A percentile compares a stretch with the other conserved stretches of the same genome.
Evolutionary conservation across 73 alveolate genomes (phyloP).

Genomic region (Stentor coeruleus): DNA sequence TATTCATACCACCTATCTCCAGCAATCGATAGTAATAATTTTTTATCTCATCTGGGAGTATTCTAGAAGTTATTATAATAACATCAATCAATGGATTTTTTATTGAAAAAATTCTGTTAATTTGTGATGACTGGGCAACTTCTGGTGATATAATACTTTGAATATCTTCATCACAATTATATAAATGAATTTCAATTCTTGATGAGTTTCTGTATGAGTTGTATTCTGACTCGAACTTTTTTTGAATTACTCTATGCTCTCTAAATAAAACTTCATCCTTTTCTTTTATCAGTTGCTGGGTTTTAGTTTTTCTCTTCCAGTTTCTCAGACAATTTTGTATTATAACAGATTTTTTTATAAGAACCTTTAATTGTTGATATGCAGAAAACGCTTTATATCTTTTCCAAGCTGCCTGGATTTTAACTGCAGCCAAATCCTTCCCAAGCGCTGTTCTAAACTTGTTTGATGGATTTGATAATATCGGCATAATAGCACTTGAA

Average conservation of each 20-base stretch:
- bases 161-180: slow-evolving; percentile 40
- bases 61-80: slow-evolving; percentile 83
- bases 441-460: slow-evolving; percentile 71
- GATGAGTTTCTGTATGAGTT: slow-evolving; percentile 65
- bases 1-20: slow-evolving; percentile 89
- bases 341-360: slow-evolving; percentile 56
- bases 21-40: slow-evolving; percentile 82
- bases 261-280: slow-evolving; percentile 44
- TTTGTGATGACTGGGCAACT: slow-evolving; percentile 45
- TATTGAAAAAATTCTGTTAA: slow-evolving; percentile 83
- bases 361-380: slow-evolving; percentile 51
- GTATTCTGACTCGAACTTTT: slow-evolving; percentile 85
- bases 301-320: slow-evolving; percentile 44
- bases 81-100: slow-evolving; percentile 85
- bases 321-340: slow-evolving; percentile 54
- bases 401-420: slow-evolving; percentile 58
- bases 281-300: slow-evolving; percentile 52
- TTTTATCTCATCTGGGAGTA: slow-evolving; percentile 77
- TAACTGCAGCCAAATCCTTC: slow-evolving; percentile 60
- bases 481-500: slow-evolving; percentile 45
- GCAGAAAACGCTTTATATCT: slow-evolving; percentile 58
- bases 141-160: background rate
- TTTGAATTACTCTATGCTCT: slow-evolving; percentile 74
- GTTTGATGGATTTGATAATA: slow-evolving; percentile 52
- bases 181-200: slow-evolving; percentile 85